Evolutionary conservation across 257 asterid genomes (phyloP).

Genomic region (Solanum ahanhuiri): DNA sequence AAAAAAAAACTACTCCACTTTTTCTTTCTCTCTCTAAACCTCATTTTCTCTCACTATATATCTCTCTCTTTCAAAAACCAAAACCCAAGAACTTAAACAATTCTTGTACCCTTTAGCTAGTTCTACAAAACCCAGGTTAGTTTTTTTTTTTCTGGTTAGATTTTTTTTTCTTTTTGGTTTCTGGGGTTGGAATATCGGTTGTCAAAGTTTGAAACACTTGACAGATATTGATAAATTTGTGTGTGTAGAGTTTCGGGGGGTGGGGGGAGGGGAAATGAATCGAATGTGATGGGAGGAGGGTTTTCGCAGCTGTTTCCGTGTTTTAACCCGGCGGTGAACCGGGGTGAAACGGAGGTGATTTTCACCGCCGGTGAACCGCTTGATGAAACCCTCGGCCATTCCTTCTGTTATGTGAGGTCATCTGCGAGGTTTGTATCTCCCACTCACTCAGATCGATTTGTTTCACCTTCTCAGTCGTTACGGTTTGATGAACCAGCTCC

Average conservation of each 20-base stretch:
- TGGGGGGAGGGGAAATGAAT: conserved; percentile 63
- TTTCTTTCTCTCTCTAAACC: neutral
- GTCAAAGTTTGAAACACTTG: neutral
- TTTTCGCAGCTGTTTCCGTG: conserved; percentile 84
- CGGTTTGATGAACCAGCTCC: conserved; percentile 73
- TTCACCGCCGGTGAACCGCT: conserved; percentile 54
- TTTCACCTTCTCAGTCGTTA: conserved; percentile 86
- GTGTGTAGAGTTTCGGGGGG: neutral
- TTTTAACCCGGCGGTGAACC: conserved; percentile 67
- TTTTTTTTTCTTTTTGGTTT: neutral
- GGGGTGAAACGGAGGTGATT: conserved; percentile 57
- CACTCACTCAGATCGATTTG: conserved; percentile 76
- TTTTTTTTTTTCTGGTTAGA: neutral
- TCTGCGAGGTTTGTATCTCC: conserved; percentile 90
- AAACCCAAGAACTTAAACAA: neutral
- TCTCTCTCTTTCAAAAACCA: neutral
- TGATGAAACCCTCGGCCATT: conserved; percentile 96
- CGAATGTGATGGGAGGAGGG: conserved; percentile 92
- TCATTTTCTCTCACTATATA: neutral
- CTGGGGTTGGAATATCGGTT: neutral
- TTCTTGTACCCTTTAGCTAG: neutral
- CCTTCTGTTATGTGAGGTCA: conserved; percentile 95
- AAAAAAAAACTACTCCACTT: neutral
- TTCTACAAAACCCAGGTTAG: neutral
- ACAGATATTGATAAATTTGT: neutral